Conservation (phyloP, 2,329 filamentous ascomycete species). For the Hirsutella rhossiliensis region DNA sequence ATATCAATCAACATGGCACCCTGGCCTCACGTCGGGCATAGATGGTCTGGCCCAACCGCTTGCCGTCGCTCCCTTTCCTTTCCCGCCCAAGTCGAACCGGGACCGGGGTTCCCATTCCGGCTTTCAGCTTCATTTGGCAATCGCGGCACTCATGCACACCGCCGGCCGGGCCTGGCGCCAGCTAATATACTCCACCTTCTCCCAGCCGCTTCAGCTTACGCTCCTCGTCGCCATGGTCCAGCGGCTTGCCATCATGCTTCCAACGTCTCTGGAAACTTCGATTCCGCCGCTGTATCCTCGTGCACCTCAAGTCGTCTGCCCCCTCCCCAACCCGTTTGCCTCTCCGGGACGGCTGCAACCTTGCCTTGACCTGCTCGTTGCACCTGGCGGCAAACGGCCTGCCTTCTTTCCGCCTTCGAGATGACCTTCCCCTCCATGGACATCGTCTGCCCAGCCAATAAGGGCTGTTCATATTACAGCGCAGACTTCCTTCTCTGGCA, state of each 20-base stretch:
- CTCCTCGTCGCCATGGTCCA: background rate
- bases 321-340: background rate
- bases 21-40: too few species aligned
- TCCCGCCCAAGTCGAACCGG: background rate
- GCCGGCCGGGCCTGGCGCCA: background rate
- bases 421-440: background rate
- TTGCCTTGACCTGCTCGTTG: background rate
- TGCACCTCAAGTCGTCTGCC: background rate
- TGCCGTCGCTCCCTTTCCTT: background rate
- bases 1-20: too few species aligned
- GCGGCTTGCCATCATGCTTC: too few species aligned
- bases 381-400: background rate
- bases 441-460: background rate
- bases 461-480: too few species aligned
- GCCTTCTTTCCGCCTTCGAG: background rate
- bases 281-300: background rate
- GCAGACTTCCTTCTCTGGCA: too few species aligned
- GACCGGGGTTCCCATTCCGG: too few species aligned
- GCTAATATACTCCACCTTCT: background rate
- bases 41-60: too few species aligned
- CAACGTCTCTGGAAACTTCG: too few species aligned
- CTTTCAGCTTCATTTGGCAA: slow-evolving; percentile 1
- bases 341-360: background rate
- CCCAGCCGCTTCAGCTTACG: background rate
- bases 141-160: background rate